Base-by-base conservation (phyloP, 2,329 filamentous ascomycete genomes). In the Calycina herbarum region DNA sequence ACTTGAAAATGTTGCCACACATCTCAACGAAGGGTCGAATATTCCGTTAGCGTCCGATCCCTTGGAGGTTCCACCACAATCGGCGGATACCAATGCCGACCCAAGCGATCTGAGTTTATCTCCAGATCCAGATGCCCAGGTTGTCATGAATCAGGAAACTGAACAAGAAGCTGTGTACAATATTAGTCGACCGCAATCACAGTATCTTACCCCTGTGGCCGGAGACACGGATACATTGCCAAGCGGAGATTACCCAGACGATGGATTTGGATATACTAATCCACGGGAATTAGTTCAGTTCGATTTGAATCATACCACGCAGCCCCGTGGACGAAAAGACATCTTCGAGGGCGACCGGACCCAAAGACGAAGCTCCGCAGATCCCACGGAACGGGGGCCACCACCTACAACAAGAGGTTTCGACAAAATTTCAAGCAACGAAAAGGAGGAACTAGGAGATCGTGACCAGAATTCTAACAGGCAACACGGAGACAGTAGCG, bases 361-460 rank as follows among this genome's bases (percentile, higher is more conserved):
- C 42, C 63, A 60, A 4, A 71, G 75, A 57, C 74, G 74, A 45
- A 71, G 73, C 51, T 66, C 72, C 27, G 78, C 80, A 66, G 81
- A 83, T 51, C 73, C 78, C 29, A 76, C 83, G 38, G 73, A 76
- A 48, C 67, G 73, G 17, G 72, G 84, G 0, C 90, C 89, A 1
- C 90, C 91, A 10, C 89, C 89, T 3, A 86, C 88, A 5, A 91
- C 87, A 2, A 82, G 89, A 70, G 90, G 88, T 0, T 86, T 93
- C 69, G 90, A 92, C 71, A 90, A 86, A 77, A 85, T 91, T 68
- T 85, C 70, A 79, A 83, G 65, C 72, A 71, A 15, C 62, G 77
- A 76, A n/a, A 73, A 78, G 5, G 85, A 85, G 67, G 82, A 84
- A 27, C 75, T 80, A 27, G 77, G 57, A 11, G 20, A 82, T 4